Conservation (phyloP, 441 rosid species). For the Gossypium trilobum region DNA sequence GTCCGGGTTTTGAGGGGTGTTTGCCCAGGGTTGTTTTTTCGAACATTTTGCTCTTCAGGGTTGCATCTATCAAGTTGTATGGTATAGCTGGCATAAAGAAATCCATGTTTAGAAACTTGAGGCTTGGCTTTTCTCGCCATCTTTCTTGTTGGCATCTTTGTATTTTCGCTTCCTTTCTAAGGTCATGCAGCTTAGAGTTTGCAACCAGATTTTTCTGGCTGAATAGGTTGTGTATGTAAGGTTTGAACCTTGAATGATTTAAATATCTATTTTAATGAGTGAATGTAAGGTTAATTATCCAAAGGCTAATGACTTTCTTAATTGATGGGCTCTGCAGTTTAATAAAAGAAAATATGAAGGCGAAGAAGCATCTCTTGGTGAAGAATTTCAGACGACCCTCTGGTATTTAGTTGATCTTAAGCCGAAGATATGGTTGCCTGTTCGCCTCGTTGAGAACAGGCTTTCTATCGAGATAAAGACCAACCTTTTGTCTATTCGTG, state of each 20-base stretch:
- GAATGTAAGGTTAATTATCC: background rate
- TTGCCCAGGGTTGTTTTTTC: background rate
- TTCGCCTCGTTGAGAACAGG: constrained; percentile 65
- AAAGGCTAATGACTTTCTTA: constrained; percentile 2
- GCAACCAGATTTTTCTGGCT: background rate
- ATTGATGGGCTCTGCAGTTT: constrained; percentile 31
- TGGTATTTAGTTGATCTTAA: constrained; percentile 50
- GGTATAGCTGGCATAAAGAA: background rate
- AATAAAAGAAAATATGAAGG: constrained; percentile 27
- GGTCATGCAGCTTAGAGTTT: background rate
- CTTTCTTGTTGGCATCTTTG: background rate
- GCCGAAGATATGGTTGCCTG: constrained; percentile 75
- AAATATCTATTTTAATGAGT: background rate
- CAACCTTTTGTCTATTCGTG: constrained; percentile 54
- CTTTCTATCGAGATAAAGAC: constrained; percentile 58
- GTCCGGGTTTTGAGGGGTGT: background rate
- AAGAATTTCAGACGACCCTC: constrained; percentile 48
- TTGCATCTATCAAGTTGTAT: background rate
- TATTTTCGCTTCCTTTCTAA: background rate
- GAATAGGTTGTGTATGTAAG: background rate
- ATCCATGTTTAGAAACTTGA: background rate
- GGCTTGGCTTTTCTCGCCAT: background rate
- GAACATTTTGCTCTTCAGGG: background rate
- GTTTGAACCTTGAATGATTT: background rate
- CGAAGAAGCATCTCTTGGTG: constrained; percentile 20